Evolutionary conservation across 2,329 filamentous ascomycete species (phyloP), one percentile per base, ranked within the genome.

Genomic region (Davidsoniella neocaledoniae): DNA sequence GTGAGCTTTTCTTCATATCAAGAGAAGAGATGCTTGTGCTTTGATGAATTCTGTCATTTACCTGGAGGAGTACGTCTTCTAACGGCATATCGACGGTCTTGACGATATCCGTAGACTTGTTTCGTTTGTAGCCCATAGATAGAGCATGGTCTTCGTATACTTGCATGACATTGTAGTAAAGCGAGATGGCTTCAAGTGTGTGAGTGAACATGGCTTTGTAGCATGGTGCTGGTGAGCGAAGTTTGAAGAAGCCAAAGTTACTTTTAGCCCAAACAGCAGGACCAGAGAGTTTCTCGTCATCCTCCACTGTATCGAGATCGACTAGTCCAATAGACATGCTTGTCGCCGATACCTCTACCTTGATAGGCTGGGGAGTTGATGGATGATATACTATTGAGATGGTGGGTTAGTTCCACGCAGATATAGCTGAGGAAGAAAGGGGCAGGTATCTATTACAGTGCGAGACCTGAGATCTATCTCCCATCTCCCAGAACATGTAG

Each of bases 231-330:
- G 83, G 80, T 29, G 66, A 66, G 26, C 50, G 25, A 40, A 86
- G 70, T 58, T 80, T 74, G 59, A 77, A 85, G 79, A 81, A 86
- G 42, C 80, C 81, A 10, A 77, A 72, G 49, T 67, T 61, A 37
- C 78, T 78, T 26, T 70, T 67, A 1, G 80, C 77, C 82, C 82
- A 86, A 26, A 83, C 66, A n/a, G 74, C 67, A 3, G 74, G 68
- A 16, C 68, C 66, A 46, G 74, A 70, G 14, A 49, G 38, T 6
- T 43, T 36, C 26, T 52, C 50, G n/a, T 21, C 42, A 6, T 42
- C 43, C n/a, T 46, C 43, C 8, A 25, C 26, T 21, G 43, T 45
- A 25, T 46, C 50, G n/a, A 49, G 16, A 12, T 66, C 59, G 23
- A 64, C 64, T 41, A 66, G 64, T 43, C 73, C 73, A 29, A 81